A percentile compares a stretch with the other conserved stretches of the same genome.
Evolutionary conservation across 805 yeast genomes (phyloP).

Genomic region (Candida gorgasii): DNA sequence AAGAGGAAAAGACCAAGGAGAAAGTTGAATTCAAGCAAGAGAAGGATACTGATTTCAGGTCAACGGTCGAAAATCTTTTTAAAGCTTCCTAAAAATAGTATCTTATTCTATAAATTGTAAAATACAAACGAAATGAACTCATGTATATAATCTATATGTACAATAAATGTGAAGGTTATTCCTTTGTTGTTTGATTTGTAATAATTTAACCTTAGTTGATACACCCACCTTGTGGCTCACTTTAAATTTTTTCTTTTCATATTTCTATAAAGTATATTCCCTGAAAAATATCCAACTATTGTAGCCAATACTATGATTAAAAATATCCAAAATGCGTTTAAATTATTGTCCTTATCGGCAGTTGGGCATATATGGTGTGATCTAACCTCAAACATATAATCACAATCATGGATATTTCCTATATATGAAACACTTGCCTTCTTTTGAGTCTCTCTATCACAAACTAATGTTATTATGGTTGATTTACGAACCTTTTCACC

Average conservation of each 20-base stretch:
- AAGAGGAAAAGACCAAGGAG: neutral
- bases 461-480: conserved; percentile 67
- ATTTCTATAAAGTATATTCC: conserved; percentile 36
- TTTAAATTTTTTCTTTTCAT: conserved; percentile 21
- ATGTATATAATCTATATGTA: conserved; percentile 2
- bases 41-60: conserved; percentile 11
- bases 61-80: conserved; percentile 16
- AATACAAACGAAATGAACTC: too few species aligned
- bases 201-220: neutral
- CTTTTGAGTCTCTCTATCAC: conserved; percentile 72
- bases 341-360: conserved; percentile 61
- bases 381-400: conserved; percentile 79
- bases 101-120: too few species aligned
- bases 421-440: conserved; percentile 68
- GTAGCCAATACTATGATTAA: conserved; percentile 36
- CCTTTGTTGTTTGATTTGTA: too few species aligned
- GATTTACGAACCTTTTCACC: conserved; percentile 58
- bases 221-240: neutral
- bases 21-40: neutral
- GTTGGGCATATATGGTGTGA: conserved; percentile 88
- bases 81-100: too few species aligned
- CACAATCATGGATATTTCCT: conserved; percentile 74
- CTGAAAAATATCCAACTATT: conserved; percentile 39
- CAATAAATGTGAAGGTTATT: too few species aligned
- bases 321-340: conserved; percentile 54